Percentiles rank a stretch among this genome's conserved stretches.
These are phyloP conservation scores for Anastatica hierochuntica DNA, from an alignment of 345 rosid species.

Conservation along the genomic window DNA sequence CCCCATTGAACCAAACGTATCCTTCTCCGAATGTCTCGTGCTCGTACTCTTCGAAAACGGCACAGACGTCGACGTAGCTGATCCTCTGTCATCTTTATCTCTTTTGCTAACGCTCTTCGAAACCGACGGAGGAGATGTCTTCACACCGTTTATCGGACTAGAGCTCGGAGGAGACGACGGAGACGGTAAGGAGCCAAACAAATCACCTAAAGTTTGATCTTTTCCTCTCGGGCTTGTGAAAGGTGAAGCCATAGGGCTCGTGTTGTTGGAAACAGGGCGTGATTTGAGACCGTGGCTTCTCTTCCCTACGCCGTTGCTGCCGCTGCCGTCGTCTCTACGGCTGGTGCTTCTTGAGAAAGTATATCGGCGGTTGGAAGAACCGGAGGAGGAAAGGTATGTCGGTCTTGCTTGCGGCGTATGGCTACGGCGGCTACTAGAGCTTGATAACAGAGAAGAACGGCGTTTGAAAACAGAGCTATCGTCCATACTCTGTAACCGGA, in stretches of 20 bases:
- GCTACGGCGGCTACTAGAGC: conserved; percentile 31
- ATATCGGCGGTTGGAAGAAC: conserved; percentile 17
- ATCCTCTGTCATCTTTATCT: conserved; percentile 14
- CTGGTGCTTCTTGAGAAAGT: conserved; percentile 18
- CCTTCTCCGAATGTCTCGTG: conserved; percentile 18
- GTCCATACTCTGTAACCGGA: conserved; percentile 32
- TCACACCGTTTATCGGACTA: conserved; percentile 11
- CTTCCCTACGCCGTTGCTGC: not conserved
- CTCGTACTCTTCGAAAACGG: conserved; percentile 25
- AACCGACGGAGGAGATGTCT: conserved; percentile 1
- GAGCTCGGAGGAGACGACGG: conserved; percentile 22
- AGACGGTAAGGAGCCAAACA: not conserved
- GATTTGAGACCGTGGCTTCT: conserved; percentile 22
- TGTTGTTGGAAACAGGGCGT: conserved; percentile 18
- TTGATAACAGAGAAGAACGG: conserved; percentile 28
- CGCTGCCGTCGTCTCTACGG: conserved; percentile 29
- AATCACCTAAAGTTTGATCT: conserved; percentile 19
- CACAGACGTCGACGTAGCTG: conserved; percentile 8
- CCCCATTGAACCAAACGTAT: conserved; percentile 16
- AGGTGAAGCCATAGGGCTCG: conserved; percentile 19
- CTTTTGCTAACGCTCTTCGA: conserved; percentile 25
- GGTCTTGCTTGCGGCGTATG: conserved; percentile 39
- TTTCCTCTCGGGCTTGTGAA: conserved; percentile 22
- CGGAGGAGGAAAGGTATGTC: conserved; percentile 26
- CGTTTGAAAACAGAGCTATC: conserved; percentile 33